phyloP scores from a whole-genome alignment of 164 flowering plant genomes.

The Platanus orientalis region DNA sequence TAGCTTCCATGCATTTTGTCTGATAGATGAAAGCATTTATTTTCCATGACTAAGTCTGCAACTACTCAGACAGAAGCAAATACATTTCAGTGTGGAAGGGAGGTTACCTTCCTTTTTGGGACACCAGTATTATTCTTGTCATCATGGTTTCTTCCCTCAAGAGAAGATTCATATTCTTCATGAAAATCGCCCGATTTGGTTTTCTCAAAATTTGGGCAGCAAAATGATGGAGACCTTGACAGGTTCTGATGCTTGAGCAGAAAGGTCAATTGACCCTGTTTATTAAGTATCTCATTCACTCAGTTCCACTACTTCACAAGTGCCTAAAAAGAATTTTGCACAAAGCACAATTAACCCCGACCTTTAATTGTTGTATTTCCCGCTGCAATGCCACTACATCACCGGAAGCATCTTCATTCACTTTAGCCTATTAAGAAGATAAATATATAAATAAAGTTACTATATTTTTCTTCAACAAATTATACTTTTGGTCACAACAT shows the following conservation, averaged over 20 bases:
- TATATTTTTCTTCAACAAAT: neutral
- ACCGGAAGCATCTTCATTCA: slow-evolving; percentile 90
- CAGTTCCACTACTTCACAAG: slow-evolving; percentile 4
- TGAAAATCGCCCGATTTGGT: slow-evolving; percentile 15
- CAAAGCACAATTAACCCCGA: slow-evolving; percentile 11
- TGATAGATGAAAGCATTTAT: slow-evolving; percentile 20
- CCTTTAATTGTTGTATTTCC: slow-evolving; percentile 77
- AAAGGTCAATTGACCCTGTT: slow-evolving; percentile 69
- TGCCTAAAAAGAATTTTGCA: neutral
- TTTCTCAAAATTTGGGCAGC: slow-evolving; percentile 24
- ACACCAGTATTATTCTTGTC: slow-evolving; percentile 7
- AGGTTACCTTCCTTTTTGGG: slow-evolving; percentile 37
- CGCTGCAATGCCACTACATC: slow-evolving; percentile 64
- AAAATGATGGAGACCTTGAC: slow-evolving; percentile 23
- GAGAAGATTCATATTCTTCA: slow-evolving; percentile 19
- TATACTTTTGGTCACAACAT: neutral
- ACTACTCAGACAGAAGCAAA: neutral
- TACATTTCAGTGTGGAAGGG: neutral
- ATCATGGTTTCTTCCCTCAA: slow-evolving; percentile 18
- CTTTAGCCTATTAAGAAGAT: slow-evolving; percentile 57
- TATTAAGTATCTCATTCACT: slow-evolving; percentile 9
- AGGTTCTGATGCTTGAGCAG: slow-evolving; percentile 45
- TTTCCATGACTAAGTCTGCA: neutral
- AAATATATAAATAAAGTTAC: neutral
- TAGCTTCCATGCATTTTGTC: slow-evolving; percentile 41